Base-by-base conservation (phyloP, 495 filamentous ascomycete species). In the Pseudevernia furfuracea region DNA sequence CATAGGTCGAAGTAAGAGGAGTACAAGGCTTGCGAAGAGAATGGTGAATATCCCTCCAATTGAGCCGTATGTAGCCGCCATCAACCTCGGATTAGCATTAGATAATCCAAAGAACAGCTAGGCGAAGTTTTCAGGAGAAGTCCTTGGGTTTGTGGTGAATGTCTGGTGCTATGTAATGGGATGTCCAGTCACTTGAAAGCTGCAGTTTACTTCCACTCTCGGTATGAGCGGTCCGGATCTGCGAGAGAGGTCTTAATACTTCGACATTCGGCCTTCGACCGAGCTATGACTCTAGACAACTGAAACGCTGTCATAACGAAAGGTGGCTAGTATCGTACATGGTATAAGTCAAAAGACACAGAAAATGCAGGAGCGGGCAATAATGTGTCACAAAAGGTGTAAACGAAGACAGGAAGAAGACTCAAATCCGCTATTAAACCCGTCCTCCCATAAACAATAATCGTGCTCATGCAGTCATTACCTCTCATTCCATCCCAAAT, bases 271-370 rank as follows among this genome's bases (percentile, higher is more conserved):
- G 19, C 3, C 1, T 21, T 12, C 52, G 52, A 55, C 48, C 2
- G 11, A 30, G 48, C 11, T 28, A 52, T 17, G 48, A 52, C 52
- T 55, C 30, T 55, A 34, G 28, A 55, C 52, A 32, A 21, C 52
- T 34, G n/a, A 21, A 34, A 34, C 28, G 30, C 30, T 55, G 15
- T 34, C 52, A 11, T 12, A 30, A 30, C 14, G n/a, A 55, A 34
- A 9, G 30, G 34, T 32, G 49, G 49, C 49, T 53, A 32, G 7
- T 64, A 19, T 64, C 14, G 58, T 64, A 64, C 62, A 64, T 64
- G 62, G 55, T 64, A 64, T 64, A n/a, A 36, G 2, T 30, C 28
- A 15, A 30, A 53, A 5, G 32, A 6, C 25, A 53, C 28, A 53
- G 49, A 10, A 53, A 32, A 32, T 25, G 28, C 6, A 32, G 6